Evolutionary conservation across 2,329 filamentous ascomycete species (phyloP).

Genomic region (Penicillium sp.): DNA sequence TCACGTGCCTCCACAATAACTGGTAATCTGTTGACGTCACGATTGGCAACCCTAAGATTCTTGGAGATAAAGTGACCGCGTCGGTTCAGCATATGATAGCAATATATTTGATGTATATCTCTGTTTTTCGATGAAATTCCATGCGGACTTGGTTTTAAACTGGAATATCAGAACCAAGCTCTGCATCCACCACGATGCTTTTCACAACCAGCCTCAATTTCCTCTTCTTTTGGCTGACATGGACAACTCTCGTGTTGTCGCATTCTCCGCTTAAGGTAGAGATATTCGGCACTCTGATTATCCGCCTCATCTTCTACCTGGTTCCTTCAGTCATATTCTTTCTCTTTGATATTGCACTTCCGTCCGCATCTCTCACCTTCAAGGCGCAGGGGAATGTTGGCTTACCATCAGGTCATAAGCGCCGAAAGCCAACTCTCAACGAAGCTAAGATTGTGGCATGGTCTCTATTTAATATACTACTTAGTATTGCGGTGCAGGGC

Average conservation of each 20-base stretch:
- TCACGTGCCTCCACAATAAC: neutral
- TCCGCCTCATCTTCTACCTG: constrained; percentile 68
- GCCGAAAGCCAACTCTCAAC: constrained; percentile 36
- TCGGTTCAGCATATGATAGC: neutral
- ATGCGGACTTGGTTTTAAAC: neutral
- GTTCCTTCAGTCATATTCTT: constrained; percentile 70
- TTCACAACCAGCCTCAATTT: constrained; percentile 79
- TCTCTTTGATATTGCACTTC: constrained; percentile 65
- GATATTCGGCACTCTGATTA: constrained; percentile 63
- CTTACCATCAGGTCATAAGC: constrained; percentile 41
- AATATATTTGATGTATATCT: neutral
- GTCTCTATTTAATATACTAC: constrained; percentile 52
- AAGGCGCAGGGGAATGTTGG: constrained; percentile 61
- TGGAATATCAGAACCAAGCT: neutral
- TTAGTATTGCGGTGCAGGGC: constrained; percentile 52
- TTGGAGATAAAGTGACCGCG: neutral
- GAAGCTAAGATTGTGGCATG: constrained; percentile 51
- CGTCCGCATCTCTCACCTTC: constrained; percentile 63
- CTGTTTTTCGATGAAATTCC: neutral
- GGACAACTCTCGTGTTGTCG: constrained; percentile 76
- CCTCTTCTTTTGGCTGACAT: constrained; percentile 86
- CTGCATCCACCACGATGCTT: constrained; percentile 43
- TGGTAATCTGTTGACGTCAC: neutral
- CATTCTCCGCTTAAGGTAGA: constrained; percentile 73
- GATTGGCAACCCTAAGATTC: neutral